These are phyloP conservation scores for Haplosporangium sp. DNA, from an alignment of 371 early-diverging fungal genomes.

Conservation along the genomic window DNA sequence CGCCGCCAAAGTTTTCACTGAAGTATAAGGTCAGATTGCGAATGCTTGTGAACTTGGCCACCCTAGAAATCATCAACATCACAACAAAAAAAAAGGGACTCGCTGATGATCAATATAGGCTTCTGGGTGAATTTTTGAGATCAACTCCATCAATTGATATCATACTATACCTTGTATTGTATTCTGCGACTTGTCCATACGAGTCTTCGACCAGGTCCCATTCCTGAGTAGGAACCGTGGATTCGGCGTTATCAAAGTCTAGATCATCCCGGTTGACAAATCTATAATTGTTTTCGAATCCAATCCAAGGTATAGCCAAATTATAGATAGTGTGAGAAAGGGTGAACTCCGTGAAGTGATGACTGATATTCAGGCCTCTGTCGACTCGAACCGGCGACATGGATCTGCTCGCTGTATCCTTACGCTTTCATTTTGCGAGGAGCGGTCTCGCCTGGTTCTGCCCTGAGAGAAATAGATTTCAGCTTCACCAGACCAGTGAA, in stretches of 20 bases:
- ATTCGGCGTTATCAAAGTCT: constrained; percentile 89
- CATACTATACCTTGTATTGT: constrained; percentile 61
- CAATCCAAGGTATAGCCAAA: no score
- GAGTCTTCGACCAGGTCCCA: constrained; percentile 81
- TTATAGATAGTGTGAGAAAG: neutral
- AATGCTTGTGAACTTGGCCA: constrained; percentile 88
- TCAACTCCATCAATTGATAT: neutral
- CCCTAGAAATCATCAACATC: constrained; percentile 40
- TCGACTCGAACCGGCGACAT: neutral
- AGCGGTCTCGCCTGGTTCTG: constrained; percentile 71
- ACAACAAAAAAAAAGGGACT: constrained; percentile 2
- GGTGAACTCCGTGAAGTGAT: no score
- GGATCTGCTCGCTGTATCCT: constrained; percentile 12
- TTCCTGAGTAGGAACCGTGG: constrained; percentile 76
- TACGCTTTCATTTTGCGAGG: constrained; percentile 85
- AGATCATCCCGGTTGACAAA: constrained; percentile 91
- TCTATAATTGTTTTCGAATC: constrained; percentile 50
- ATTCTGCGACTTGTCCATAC: constrained; percentile 70
- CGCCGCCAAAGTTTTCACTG: constrained; percentile 83
- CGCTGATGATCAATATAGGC: neutral
- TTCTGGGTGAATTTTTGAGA: neutral
- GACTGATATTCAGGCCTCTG: neutral
- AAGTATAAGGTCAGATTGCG: constrained; percentile 86
- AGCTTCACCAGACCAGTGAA: constrained; percentile 92
- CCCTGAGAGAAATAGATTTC: constrained; percentile 86